Evolutionary conservation across 164 flowering plant genomes (phyloP).

Genomic region (Litsea cubeba): DNA sequence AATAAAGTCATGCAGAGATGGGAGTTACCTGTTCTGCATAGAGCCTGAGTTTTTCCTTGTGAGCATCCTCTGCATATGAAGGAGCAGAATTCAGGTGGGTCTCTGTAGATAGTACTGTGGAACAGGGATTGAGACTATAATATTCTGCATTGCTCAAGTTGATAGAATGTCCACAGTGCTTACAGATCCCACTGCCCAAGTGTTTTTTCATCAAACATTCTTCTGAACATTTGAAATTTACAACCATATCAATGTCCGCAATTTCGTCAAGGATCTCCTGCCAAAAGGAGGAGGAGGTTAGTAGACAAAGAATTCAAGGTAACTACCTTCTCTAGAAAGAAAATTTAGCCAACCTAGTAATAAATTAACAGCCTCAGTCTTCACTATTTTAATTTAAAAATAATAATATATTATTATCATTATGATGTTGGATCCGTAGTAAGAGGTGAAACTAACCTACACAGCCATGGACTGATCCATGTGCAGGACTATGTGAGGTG

Average conservation of each 20-base stretch:
- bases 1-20: background rate
- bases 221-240: slow-evolving; percentile 51
- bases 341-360: too few relatives aligned
- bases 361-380: too few relatives aligned
- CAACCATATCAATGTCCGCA: slow-evolving; percentile 56
- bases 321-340: too few relatives aligned
- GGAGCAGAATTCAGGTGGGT: slow-evolving; percentile 11
- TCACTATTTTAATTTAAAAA: too few relatives aligned
- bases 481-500: too few relatives aligned
- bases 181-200: slow-evolving; percentile 27
- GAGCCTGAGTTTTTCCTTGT: slow-evolving; percentile 23
- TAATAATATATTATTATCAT: too few relatives aligned
- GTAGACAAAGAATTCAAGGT: too few relatives aligned
- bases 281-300: slow-evolving; percentile 3
- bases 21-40: slow-evolving; percentile 44
- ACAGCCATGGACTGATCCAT: too few relatives aligned
- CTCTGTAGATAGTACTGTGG: slow-evolving; percentile 1
- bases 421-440: too few relatives aligned
- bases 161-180: slow-evolving; percentile 25
- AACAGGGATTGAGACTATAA: slow-evolving; percentile 6
- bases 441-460: too few relatives aligned
- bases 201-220: slow-evolving; percentile 28
- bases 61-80: slow-evolving; percentile 8
- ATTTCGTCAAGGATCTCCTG: slow-evolving; percentile 62
- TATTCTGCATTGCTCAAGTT: slow-evolving; percentile 13